Evolutionary conservation across 2,329 filamentous ascomycete genomes (phyloP).

Genomic region (Torrubiellomyces zombiae): DNA sequence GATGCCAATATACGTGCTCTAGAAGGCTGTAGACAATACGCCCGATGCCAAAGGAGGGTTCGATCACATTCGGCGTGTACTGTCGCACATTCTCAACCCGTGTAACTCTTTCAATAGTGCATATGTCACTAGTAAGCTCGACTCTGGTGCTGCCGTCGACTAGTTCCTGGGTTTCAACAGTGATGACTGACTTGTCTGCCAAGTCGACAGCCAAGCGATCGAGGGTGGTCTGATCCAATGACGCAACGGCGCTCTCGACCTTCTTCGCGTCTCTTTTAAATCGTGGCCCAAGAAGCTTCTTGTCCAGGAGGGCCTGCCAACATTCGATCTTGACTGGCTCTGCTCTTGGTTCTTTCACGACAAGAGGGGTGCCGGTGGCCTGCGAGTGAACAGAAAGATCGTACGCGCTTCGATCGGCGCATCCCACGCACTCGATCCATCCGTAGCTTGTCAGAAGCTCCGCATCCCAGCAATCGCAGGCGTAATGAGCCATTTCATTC

Average conservation of each 20-base stretch:
- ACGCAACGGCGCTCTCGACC: constrained; percentile 44
- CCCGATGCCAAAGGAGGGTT: constrained; percentile 87
- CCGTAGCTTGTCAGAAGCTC: constrained; percentile 49
- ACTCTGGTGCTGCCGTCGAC: constrained; percentile 41
- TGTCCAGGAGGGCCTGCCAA: constrained; percentile 45
- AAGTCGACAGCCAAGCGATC: constrained; percentile 30
- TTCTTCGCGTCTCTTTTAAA: constrained; percentile 52
- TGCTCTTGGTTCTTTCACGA: constrained; percentile 37
- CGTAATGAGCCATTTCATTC: constrained; percentile 58
- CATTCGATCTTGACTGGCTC: constrained; percentile 46
- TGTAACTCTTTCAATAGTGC: constrained; percentile 18
- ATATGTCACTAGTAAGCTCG: constrained; percentile 53
- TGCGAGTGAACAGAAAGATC: constrained; percentile 49
- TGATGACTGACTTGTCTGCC: constrained; percentile 3
- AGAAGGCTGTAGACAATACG: constrained; percentile 68
- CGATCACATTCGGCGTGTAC: constrained; percentile 81
- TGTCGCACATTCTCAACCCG: constrained; percentile 59
- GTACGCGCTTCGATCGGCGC: constrained; percentile 50
- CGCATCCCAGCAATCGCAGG: constrained; percentile 57
- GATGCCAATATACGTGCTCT: constrained; percentile 19
- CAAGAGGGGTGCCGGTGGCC: constrained; percentile 43
- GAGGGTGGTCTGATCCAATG: constrained; percentile 41
- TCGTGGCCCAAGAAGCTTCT: constrained; percentile 50
- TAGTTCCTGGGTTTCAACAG: constrained; percentile 4
- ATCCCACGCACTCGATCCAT: constrained; percentile 56